A percentile compares a stretch with the other conserved stretches of the same genome.
phyloP scores from a whole-genome alignment of 768 basidiomycete genomes.

The Chalciporus pseudorubinellus region DNA sequence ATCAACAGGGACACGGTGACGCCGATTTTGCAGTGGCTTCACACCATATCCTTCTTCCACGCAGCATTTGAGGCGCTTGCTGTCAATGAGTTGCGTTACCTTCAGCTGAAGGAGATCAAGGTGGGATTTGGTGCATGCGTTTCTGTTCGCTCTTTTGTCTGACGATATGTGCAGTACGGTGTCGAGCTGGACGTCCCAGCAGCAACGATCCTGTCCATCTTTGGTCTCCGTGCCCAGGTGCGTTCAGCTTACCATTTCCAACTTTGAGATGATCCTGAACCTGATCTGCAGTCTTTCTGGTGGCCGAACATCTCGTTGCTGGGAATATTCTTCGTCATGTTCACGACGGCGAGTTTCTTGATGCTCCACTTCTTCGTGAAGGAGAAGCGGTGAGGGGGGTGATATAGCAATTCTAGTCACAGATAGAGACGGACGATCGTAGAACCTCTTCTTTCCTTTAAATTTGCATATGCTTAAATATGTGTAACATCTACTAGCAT shows the following conservation, averaged over 20 bases:
- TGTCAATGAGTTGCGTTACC: constrained; percentile 95
- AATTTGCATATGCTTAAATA: background rate
- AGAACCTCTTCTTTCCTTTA: background rate
- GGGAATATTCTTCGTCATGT: constrained; percentile 80
- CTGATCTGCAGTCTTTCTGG: constrained; percentile 80
- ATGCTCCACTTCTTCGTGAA: constrained; percentile 87
- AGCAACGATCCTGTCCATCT: constrained; percentile 90
- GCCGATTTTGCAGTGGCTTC: constrained; percentile 75
- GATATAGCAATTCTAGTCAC: background rate
- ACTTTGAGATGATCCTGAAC: constrained; percentile 14
- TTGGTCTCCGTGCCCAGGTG: constrained; percentile 86
- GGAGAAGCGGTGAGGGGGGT: constrained; percentile 48
- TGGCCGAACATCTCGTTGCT: constrained; percentile 92
- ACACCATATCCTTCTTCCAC: constrained; percentile 96
- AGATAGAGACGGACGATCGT: background rate
- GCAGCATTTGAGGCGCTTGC: constrained; percentile 96
- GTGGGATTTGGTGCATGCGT: constrained; percentile 40
- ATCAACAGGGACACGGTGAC: constrained; percentile 90
- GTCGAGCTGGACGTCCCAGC: constrained; percentile 96
- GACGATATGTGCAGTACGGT: constrained; percentile 67
- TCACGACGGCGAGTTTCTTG: constrained; percentile 74
- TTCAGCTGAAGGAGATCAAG: constrained; percentile 89
- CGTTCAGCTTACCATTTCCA: too few relatives aligned
- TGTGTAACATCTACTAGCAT: background rate
- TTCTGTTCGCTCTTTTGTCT: background rate